Conservation (phyloP, 371 early-diverging fungal species). For the Mucor mucedo region DNA sequence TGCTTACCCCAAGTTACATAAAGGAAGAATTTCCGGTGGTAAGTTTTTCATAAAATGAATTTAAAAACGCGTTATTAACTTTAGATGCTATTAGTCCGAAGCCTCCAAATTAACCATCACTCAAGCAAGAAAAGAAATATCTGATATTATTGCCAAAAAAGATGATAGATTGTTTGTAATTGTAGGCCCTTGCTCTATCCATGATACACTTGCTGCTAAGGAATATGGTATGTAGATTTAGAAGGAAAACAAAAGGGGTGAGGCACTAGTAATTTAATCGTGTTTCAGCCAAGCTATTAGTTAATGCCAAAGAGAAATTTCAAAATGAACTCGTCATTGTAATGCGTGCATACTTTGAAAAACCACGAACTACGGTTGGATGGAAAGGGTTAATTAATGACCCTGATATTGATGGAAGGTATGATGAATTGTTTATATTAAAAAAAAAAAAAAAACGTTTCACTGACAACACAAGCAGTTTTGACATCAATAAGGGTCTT, state of each 20-base stretch:
- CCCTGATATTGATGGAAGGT: conserved; percentile 81
- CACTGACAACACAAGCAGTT: conserved; percentile 42
- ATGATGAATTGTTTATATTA: conserved; percentile 9
- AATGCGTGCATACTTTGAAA: conserved; percentile 95
- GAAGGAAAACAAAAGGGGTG: background rate
- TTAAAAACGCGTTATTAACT: background rate
- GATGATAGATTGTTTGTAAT: conserved; percentile 88
- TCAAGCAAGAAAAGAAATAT: conserved; percentile 63
- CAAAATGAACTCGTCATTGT: conserved; percentile 77
- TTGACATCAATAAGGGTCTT: conserved; percentile 90
- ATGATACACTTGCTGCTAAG: conserved; percentile 83
- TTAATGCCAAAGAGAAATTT: conserved; percentile 59
- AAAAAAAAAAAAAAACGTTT: background rate
- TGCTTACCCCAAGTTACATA: conserved; percentile 44
- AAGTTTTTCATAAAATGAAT: conserved; percentile 11
- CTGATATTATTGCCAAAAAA: conserved; percentile 70
- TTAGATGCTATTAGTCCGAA: conserved; percentile 27
- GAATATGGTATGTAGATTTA: conserved; percentile 64
- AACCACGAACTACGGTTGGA: conserved; percentile 92
- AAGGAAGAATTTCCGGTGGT: conserved; percentile 63
- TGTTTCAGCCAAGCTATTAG: conserved; percentile 57
- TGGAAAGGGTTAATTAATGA: conserved; percentile 96
- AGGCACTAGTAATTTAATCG: background rate
- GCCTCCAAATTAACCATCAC: conserved; percentile 37
- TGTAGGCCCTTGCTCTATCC: conserved; percentile 96